These are phyloP conservation scores for Viola odorata DNA, from an alignment of 345 rosid species.

Conservation along the genomic window DNA sequence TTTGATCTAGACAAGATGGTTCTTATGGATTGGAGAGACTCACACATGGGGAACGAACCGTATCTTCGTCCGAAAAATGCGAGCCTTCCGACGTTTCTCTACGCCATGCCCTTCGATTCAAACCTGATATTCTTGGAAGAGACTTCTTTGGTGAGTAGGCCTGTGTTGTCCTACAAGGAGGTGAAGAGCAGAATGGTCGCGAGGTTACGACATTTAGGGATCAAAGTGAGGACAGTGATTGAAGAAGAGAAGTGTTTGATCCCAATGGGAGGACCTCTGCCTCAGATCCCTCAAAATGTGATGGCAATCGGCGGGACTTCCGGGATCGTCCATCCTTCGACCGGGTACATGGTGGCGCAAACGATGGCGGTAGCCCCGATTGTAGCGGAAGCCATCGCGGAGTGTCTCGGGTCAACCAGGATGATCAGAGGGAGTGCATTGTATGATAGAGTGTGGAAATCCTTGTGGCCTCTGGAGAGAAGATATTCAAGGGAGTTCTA, in stretches of 20 bases:
- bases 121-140: slow-evolving; percentile 52
- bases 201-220: slow-evolving; percentile 58
- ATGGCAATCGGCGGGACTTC: slow-evolving; percentile 62
- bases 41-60: slow-evolving; percentile 63
- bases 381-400: slow-evolving; percentile 44
- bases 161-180: slow-evolving; percentile 45
- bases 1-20: slow-evolving; percentile 64
- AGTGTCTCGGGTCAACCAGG: slow-evolving; percentile 60
- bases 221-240: slow-evolving; percentile 42
- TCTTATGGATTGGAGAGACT: slow-evolving; percentile 76
- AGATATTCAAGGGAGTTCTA: slow-evolving; percentile 40
- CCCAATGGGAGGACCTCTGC: slow-evolving; percentile 79
- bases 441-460: slow-evolving; percentile 46
- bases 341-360: slow-evolving; percentile 59
- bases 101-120: slow-evolving; percentile 60
- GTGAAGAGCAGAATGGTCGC: slow-evolving; percentile 61
- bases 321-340: slow-evolving; percentile 67
- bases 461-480: slow-evolving; percentile 52
- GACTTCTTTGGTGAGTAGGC: slow-evolving; percentile 58
- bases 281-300: slow-evolving; percentile 49
- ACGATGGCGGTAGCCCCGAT: slow-evolving; percentile 44
- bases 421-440: slow-evolving; percentile 61
- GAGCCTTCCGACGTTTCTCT: slow-evolving; percentile 44
- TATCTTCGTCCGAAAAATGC: slow-evolving; percentile 37
- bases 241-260: slow-evolving; percentile 70